Evolutionary conservation across 1,284 basidiomycete genomes (phyloP).

Genomic region (Hypsizygus ulmarius): DNA sequence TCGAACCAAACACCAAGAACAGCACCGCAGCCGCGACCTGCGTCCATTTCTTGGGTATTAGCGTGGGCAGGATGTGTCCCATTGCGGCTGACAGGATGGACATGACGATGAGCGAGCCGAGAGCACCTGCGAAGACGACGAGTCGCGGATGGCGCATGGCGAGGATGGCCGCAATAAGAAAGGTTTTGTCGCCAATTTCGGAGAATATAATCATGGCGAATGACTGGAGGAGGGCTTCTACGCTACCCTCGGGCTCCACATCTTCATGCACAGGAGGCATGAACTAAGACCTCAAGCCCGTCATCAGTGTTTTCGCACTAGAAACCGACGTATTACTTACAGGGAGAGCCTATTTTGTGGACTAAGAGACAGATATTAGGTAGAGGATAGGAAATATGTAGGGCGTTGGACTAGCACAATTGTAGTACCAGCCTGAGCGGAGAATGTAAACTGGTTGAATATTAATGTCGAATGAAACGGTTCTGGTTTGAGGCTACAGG

Average conservation of each 20-base stretch:
- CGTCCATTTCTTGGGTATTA: slow-evolving; percentile 80
- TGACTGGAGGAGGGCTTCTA: slow-evolving; percentile 66
- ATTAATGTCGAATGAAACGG: background rate
- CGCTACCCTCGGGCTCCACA: slow-evolving; percentile 31
- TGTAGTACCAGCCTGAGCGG: no score
- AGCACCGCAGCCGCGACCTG: slow-evolving; percentile 77
- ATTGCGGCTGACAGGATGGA: slow-evolving; percentile 85
- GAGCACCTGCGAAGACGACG: slow-evolving; percentile 88
- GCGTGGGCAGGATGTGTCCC: slow-evolving; percentile 80
- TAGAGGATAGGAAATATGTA: no score
- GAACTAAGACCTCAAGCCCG: background rate
- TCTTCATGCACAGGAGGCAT: slow-evolving; percentile 9
- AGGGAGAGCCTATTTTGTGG: no score
- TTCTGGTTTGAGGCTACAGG: background rate
- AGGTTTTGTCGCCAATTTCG: slow-evolving; percentile 97
- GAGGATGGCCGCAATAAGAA: slow-evolving; percentile 95
- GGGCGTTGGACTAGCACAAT: no score
- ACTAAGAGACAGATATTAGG: no score
- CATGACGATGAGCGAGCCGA: slow-evolving; percentile 90
- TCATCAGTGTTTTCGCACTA: background rate
- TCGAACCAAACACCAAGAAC: slow-evolving; percentile 84
- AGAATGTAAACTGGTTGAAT: no score
- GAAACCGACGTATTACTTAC: no score
- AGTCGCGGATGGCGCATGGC: slow-evolving; percentile 90
- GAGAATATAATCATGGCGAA: slow-evolving; percentile 89